phyloP scores from a whole-genome alignment of 2,329 filamentous ascomycete species.

The Diaporthe eres region DNA sequence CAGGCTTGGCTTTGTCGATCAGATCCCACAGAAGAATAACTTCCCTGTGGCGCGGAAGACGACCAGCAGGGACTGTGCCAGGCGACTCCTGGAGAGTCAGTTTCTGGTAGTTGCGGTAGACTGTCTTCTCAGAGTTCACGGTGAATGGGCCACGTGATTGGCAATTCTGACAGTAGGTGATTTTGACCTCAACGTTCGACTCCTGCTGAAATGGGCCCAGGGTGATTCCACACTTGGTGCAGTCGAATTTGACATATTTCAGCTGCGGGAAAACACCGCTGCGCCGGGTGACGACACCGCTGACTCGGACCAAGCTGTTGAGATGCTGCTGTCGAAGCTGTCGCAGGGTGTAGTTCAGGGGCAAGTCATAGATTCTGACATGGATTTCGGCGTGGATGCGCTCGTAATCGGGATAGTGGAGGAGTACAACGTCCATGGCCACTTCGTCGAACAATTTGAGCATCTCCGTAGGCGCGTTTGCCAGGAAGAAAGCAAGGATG shows the following conservation, averaged over 20 bases:
- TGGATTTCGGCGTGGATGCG: constrained; percentile 98
- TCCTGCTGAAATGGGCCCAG: constrained; percentile 98
- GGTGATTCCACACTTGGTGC: constrained; percentile 90
- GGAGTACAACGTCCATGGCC: constrained; percentile 94
- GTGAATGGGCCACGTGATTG: constrained; percentile 96
- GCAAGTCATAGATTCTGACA: constrained; percentile 94
- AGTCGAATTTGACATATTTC: constrained; percentile 99
- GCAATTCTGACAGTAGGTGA: constrained; percentile 96
- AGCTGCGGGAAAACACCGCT: constrained; percentile 97
- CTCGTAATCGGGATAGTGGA: constrained; percentile 98
- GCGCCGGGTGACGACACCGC: constrained; percentile 93
- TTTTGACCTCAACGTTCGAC: constrained; percentile 95
- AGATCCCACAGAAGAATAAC: constrained; percentile 97
- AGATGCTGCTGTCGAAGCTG: constrained; percentile 95
- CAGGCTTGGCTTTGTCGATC: constrained; percentile 96
- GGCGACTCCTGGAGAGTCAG: constrained; percentile 97
- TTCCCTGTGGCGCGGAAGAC: constrained; percentile 91
- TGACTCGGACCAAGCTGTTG: constrained; percentile 94
- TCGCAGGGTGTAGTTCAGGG: constrained; percentile 93
- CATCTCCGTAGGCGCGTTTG: constrained; percentile 95
- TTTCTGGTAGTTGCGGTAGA: constrained; percentile 99
- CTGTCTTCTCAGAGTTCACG: constrained; percentile 95
- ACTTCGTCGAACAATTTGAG: constrained; percentile 97
- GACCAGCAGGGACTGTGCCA: constrained; percentile 95
- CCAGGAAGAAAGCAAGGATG: constrained; percentile 94